Evolutionary conservation across 352 stramenopile species (phyloP).

Genomic region (Globisporangium mamillatum): DNA sequence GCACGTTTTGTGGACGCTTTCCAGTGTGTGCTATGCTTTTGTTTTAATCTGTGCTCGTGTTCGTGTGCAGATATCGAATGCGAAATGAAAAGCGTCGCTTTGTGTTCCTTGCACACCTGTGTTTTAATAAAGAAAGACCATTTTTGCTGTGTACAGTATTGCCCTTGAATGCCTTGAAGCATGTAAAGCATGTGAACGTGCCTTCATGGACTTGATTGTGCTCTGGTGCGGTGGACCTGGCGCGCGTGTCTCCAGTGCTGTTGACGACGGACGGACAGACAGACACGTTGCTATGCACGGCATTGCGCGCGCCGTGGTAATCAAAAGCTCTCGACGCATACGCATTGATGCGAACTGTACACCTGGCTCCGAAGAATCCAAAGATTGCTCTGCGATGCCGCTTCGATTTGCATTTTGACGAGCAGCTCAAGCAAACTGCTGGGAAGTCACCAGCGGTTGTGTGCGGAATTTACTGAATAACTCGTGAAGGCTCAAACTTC

Average conservation of each 20-base stretch:
- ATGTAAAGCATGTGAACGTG: no score
- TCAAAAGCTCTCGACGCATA: not conserved
- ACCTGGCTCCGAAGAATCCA: not conserved
- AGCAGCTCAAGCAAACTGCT: not conserved
- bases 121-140: slow-evolving; percentile 1
- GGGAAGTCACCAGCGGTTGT: not conserved
- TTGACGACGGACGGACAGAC: not conserved
- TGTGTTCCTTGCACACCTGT: not conserved
- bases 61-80: not conserved
- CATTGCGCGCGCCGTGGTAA: not conserved
- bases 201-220: not conserved
- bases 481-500: no score
- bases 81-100: not conserved
- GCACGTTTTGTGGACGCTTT: not conserved
- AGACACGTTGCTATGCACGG: not conserved
- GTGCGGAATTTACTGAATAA: not conserved
- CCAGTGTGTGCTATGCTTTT: not conserved
- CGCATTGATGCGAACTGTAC: not conserved
- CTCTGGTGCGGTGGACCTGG: not conserved
- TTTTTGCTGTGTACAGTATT: not conserved
- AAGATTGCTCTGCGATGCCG: not conserved
- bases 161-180: not conserved
- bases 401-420: not conserved
- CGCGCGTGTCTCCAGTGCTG: not conserved
- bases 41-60: not conserved